Evolutionary conservation across 2,329 filamentous ascomycete genomes (phyloP).

Genomic region (Aspergillus neotritici): DNA sequence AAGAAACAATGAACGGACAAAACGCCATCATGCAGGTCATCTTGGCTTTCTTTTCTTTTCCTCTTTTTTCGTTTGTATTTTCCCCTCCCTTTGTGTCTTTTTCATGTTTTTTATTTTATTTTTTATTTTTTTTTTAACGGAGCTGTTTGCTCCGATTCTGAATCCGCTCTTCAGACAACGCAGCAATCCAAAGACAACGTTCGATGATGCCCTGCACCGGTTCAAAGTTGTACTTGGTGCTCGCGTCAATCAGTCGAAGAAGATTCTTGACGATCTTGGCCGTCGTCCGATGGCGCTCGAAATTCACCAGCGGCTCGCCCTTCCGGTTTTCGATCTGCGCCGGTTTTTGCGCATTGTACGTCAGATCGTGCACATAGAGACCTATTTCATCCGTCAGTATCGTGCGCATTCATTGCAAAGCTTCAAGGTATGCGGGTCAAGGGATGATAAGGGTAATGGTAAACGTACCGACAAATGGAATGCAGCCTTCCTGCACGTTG

Average conservation of each 20-base stretch:
- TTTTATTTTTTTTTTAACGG: constrained; percentile 26
- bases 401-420: background rate
- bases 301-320: constrained; percentile 57
- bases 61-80: background rate
- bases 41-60: too few species aligned
- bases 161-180: constrained; percentile 55
- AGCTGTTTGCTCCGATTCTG: constrained; percentile 40
- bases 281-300: constrained; percentile 61
- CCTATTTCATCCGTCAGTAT: constrained; percentile 33
- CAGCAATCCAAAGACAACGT: constrained; percentile 60
- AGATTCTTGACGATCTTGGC: constrained; percentile 61
- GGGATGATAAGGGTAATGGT: background rate
- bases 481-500: constrained; percentile 55
- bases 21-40: too few species aligned
- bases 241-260: constrained; percentile 58
- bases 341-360: constrained; percentile 63
- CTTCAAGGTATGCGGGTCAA: background rate
- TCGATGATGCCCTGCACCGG: constrained; percentile 55
- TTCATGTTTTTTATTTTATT: background rate
- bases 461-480: constrained; percentile 57
- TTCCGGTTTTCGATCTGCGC: constrained; percentile 47
- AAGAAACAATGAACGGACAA: too few species aligned
- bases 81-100: background rate
- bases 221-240: constrained; percentile 56
- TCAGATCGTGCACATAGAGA: constrained; percentile 61